A percentile compares a stretch with the other conserved stretches of the same genome.
Evolutionary conservation across 495 filamentous ascomycete species (phyloP).

Genomic region (Jackrogersella minutella): DNA sequence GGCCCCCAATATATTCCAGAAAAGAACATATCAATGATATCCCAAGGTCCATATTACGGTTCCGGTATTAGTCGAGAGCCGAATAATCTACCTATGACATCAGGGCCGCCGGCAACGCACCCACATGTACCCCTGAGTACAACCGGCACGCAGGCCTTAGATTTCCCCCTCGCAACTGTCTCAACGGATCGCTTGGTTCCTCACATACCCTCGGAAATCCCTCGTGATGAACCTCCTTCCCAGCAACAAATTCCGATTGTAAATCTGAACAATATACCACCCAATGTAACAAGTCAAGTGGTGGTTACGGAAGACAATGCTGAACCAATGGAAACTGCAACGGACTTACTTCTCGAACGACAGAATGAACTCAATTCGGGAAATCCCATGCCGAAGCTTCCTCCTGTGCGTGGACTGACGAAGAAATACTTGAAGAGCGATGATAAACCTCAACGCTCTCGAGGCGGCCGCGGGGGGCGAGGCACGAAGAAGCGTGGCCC

Average conservation of each 20-base stretch:
- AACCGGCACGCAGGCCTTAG: not conserved
- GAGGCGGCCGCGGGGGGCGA: slow-evolving; percentile 17
- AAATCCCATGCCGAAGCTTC: slow-evolving; percentile 28
- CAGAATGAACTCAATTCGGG: slow-evolving; percentile 30
- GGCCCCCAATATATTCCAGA: not conserved
- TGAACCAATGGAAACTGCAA: slow-evolving; percentile 16
- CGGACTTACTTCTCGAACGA: slow-evolving; percentile 33
- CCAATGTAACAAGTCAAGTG: not conserved
- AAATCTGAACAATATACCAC: not conserved
- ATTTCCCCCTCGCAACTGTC: not conserved
- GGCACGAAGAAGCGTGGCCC: slow-evolving; percentile 60
- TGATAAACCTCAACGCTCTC: slow-evolving; percentile 20
- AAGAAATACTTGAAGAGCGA: slow-evolving; percentile 23
- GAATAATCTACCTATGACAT: not conserved
- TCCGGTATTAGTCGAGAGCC: not conserved
- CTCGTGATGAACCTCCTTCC: not conserved
- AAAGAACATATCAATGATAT: not conserved
- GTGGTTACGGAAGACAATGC: slow-evolving; percentile 6
- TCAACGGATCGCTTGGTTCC: not conserved
- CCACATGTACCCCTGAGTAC: not conserved
- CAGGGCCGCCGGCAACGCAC: not conserved
- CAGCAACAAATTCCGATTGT: not conserved
- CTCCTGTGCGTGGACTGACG: slow-evolving; percentile 16
- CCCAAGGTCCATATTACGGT: not conserved
- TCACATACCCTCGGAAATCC: not conserved